A percentile compares a stretch with the other conserved stretches of the same genome.
These are phyloP conservation scores for Inga leiocalycina DNA, from an alignment of 306 rosid species.

Conservation along the genomic window DNA sequence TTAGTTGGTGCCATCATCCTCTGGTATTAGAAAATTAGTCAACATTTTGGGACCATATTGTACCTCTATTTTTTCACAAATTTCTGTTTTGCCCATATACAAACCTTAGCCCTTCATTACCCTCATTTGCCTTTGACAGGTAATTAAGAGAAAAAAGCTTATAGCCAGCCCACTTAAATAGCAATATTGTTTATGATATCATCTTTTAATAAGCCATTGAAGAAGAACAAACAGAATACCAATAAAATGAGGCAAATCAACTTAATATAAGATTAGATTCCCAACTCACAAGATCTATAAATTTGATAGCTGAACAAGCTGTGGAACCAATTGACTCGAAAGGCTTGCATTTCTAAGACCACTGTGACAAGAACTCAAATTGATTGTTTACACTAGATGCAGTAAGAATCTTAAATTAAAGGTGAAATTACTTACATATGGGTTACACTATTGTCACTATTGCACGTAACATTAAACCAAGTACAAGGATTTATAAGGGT, in stretches of 20 bases:
- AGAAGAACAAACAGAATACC: background rate
- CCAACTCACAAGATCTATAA: constrained; percentile 71
- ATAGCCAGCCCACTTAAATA: no score
- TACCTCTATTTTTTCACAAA: no score
- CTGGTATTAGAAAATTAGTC: no score
- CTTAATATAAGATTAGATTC: constrained; percentile 5
- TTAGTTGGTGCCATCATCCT: no score
- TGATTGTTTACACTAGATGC: background rate
- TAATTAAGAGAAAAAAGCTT: no score
- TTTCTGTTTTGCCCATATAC: no score
- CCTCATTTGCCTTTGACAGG: no score
- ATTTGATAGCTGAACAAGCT: constrained; percentile 63
- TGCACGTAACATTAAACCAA: constrained; percentile 75
- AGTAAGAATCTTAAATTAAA: background rate
- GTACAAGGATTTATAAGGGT: constrained; percentile 73
- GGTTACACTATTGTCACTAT: constrained; percentile 50
- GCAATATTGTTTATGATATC: no score
- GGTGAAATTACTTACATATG: constrained; percentile 60
- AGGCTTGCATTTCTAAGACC: constrained; percentile 78
- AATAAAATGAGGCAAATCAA: background rate
- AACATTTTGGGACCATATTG: no score
- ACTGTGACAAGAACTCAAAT: constrained; percentile 40
- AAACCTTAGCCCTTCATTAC: no score
- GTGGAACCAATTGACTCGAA: constrained; percentile 61
- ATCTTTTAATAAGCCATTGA: background rate